These are phyloP conservation scores for Boletus bicolor DNA, from an alignment of 768 basidiomycete species.

Conservation along the genomic window DNA sequence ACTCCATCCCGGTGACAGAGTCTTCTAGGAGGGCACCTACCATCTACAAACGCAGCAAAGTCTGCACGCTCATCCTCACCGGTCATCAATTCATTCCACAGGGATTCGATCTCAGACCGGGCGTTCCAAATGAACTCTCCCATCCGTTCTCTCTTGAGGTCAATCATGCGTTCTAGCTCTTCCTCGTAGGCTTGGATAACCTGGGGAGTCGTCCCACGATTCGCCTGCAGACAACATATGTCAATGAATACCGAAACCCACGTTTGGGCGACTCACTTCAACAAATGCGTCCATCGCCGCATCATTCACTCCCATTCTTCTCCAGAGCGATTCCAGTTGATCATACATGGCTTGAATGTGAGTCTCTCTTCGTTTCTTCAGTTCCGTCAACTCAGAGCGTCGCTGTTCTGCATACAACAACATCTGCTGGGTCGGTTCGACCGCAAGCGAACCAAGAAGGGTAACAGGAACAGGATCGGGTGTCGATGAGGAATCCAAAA, in stretches of 20 bases:
- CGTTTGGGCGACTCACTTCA: conserved; percentile 41
- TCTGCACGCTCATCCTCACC: conserved; percentile 78
- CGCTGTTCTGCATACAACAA: conserved; percentile 65
- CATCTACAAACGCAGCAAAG: conserved; percentile 81
- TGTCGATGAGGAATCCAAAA: conserved; percentile 43
- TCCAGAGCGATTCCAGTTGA: conserved; percentile 89
- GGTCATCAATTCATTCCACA: conserved; percentile 87
- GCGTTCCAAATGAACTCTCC: conserved; percentile 79
- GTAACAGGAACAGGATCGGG: conserved; percentile 22
- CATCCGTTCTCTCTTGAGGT: conserved; percentile 86
- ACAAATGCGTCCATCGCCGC: conserved; percentile 90
- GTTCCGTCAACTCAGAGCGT: conserved; percentile 59
- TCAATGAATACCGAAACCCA: neutral
- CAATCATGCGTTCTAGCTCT: conserved; percentile 87
- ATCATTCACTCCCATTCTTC: conserved; percentile 75
- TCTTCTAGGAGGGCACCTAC: conserved; percentile 39
- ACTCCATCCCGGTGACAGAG: neutral
- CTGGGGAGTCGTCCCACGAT: conserved; percentile 78
- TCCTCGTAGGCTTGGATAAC: conserved; percentile 81
- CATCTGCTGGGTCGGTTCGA: conserved; percentile 77
- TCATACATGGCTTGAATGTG: conserved; percentile 95
- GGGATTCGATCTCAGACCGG: conserved; percentile 68
- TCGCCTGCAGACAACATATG: conserved; percentile 21
- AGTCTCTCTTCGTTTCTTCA: conserved; percentile 70
- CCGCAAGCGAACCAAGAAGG: conserved; percentile 38